A percentile compares a stretch with the other conserved stretches of the same genome.
Evolutionary conservation across 768 basidiomycete genomes (phyloP).

Genomic region (Russula virescens): DNA sequence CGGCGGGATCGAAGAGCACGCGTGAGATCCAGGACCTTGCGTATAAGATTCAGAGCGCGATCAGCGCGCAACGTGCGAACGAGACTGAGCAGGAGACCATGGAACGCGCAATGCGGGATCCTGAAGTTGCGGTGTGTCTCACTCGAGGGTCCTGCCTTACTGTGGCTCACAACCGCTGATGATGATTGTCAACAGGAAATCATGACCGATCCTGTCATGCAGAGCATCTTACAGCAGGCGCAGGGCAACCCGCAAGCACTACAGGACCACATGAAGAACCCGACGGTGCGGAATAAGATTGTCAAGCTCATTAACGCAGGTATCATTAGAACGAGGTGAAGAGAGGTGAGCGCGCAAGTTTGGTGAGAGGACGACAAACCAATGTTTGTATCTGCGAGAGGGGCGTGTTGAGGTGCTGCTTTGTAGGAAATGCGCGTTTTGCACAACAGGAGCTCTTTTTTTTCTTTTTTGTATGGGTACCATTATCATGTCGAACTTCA

Average conservation of each 20-base stretch:
- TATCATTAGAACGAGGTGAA: conserved; percentile 81
- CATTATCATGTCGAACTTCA: background rate
- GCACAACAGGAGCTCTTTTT: too few species aligned
- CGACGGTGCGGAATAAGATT: conserved; percentile 72
- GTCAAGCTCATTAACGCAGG: conserved; percentile 89
- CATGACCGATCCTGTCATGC: conserved; percentile 90
- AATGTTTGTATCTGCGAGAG: too few species aligned
- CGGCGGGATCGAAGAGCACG: conserved; percentile 58
- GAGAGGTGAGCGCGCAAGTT: background rate
- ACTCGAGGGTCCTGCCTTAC: background rate
- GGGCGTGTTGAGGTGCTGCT: too few species aligned
- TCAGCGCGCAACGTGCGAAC: conserved; percentile 69
- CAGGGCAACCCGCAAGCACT: conserved; percentile 84
- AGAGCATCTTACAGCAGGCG: conserved; percentile 90
- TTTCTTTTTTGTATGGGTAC: too few species aligned
- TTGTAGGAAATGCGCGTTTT: too few species aligned
- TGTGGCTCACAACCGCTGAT: background rate
- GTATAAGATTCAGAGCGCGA: conserved; percentile 72
- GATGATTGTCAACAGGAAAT: conserved; percentile 45
- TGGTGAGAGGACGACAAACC: too few species aligned
- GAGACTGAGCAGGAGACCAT: conserved; percentile 93
- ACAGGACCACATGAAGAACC: conserved; percentile 96
- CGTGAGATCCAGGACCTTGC: conserved; percentile 79
- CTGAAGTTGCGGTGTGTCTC: conserved; percentile 78
- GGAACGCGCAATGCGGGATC: conserved; percentile 93